phyloP scores from a whole-genome alignment of 1,284 basidiomycete genomes.

The Leccinum ponderosum region DNA sequence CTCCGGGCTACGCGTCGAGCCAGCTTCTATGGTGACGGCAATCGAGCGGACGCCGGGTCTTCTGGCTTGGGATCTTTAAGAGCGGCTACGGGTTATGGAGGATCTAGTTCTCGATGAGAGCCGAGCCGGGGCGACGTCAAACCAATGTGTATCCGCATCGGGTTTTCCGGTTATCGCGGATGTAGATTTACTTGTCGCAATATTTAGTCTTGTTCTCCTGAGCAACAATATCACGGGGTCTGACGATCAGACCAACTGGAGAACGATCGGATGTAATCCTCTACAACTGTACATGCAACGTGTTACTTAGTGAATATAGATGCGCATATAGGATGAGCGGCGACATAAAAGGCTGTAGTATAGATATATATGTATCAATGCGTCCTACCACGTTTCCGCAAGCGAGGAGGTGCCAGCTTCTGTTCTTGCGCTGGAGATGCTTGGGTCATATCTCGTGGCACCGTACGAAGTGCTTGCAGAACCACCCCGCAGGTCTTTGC shows the following conservation, averaged over 20 bases:
- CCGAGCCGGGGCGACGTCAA: not conserved
- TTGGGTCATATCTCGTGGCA: slow-evolving; percentile 9
- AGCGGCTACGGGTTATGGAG: slow-evolving; percentile 68
- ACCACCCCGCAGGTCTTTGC: slow-evolving; percentile 50
- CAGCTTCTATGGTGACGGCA: slow-evolving; percentile 41
- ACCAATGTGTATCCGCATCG: not conserved
- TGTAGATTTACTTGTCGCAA: not conserved
- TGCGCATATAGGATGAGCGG: not conserved
- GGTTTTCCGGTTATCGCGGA: not conserved
- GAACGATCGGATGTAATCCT: not conserved
- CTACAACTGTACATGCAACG: not conserved
- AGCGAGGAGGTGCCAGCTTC: slow-evolving; percentile 6
- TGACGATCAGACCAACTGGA: not conserved
- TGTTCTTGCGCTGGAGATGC: slow-evolving; percentile 8
- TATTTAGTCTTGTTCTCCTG: not conserved
- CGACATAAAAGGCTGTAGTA: not conserved
- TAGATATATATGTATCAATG: not conserved
- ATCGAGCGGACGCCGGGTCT: slow-evolving; percentile 62
- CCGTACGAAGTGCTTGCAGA: slow-evolving; percentile 24
- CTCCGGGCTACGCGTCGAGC: slow-evolving; percentile 23
- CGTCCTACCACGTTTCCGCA: not conserved
- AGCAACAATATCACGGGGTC: not conserved
- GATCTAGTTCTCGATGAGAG: slow-evolving; percentile 54
- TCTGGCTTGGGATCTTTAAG: slow-evolving; percentile 66
- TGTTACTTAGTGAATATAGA: slow-evolving; percentile 21